Evolutionary conservation across 1,284 basidiomycete genomes (phyloP).

Genomic region (Vanrija pseudolonga): DNA sequence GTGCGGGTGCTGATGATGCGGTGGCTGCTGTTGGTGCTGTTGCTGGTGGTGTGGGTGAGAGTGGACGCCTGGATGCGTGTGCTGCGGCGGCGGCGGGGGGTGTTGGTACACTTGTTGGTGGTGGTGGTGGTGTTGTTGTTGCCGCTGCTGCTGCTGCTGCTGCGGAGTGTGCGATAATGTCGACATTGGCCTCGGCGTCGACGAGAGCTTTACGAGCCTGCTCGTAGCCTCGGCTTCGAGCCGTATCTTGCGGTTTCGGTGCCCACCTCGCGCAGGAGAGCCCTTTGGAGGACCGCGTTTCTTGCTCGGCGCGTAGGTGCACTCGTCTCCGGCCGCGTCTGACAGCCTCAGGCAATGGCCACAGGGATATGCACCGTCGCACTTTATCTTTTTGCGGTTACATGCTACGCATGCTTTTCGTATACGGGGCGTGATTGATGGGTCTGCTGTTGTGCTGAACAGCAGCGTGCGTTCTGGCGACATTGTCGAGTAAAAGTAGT

Average conservation of each 20-base stretch:
- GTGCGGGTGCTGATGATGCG: too few relatives aligned
- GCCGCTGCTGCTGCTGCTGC: background rate
- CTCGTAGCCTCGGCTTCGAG: too few relatives aligned
- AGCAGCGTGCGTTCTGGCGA: too few relatives aligned
- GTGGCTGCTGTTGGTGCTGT: too few relatives aligned
- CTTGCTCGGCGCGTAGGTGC: constrained; percentile 14
- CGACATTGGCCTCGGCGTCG: constrained; percentile 4
- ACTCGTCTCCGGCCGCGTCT: constrained; percentile 5
- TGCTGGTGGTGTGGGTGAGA: too few relatives aligned
- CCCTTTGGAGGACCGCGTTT: constrained; percentile 19
- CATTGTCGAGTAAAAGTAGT: too few relatives aligned
- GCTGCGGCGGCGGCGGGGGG: background rate
- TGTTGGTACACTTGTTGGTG: background rate
- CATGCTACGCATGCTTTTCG: constrained; percentile 15
- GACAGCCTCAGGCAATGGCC: constrained; percentile 17
- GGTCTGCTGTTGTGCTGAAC: too few relatives aligned
- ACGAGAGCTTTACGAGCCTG: background rate
- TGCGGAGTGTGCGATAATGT: background rate
- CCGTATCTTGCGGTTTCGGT: constrained; percentile 5
- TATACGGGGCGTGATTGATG: too few relatives aligned
- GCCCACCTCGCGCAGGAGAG: constrained; percentile 12
- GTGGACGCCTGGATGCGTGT: background rate
- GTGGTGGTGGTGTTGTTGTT: background rate
- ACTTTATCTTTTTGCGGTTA: constrained; percentile 18
- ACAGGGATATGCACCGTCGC: constrained; percentile 15